These are phyloP conservation scores for Penicillium sp. DNA, from an alignment of 2,329 filamentous ascomycete species.

Conservation along the genomic window DNA sequence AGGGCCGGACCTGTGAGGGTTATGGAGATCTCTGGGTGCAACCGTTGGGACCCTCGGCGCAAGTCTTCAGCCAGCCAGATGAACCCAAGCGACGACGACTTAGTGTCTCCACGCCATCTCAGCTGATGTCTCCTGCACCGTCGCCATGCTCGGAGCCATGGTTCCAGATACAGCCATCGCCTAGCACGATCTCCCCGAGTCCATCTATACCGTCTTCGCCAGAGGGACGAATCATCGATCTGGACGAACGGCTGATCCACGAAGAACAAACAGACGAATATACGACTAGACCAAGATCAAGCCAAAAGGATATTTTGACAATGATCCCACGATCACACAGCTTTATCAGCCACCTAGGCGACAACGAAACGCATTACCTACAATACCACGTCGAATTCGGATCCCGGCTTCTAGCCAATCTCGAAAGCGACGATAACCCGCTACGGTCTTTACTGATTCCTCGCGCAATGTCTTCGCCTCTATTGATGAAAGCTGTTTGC, in stretches of 20 bases:
- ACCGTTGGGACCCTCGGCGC: conserved; percentile 37
- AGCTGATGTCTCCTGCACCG: conserved; percentile 12
- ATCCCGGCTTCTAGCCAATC: conserved; percentile 40
- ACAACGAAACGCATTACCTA: conserved; percentile 40
- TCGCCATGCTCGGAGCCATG: conserved; percentile 20
- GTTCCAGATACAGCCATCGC: conserved; percentile 13
- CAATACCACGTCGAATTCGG: conserved; percentile 43
- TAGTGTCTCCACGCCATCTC: conserved; percentile 21
- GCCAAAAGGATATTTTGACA: conserved; percentile 2
- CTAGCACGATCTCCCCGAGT: conserved; percentile 9
- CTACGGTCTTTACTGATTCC: conserved; percentile 41
- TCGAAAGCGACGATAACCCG: conserved; percentile 42
- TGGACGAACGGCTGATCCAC: background rate
- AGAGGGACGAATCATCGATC: conserved; percentile 1
- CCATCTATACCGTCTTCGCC: conserved; percentile 14
- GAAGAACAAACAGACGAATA: background rate
- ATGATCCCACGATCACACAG: conserved; percentile 21
- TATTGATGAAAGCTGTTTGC: conserved; percentile 43
- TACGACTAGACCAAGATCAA: background rate
- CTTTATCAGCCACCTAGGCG: conserved; percentile 32
- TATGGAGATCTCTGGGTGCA: conserved; percentile 43
- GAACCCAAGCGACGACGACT: conserved; percentile 26
- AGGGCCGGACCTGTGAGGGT: conserved; percentile 42
- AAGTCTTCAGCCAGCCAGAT: conserved; percentile 31
- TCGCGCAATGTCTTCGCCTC: conserved; percentile 39